Conservation (phyloP, 495 filamentous ascomycete species). For the Gamarada debralockiae region DNA sequence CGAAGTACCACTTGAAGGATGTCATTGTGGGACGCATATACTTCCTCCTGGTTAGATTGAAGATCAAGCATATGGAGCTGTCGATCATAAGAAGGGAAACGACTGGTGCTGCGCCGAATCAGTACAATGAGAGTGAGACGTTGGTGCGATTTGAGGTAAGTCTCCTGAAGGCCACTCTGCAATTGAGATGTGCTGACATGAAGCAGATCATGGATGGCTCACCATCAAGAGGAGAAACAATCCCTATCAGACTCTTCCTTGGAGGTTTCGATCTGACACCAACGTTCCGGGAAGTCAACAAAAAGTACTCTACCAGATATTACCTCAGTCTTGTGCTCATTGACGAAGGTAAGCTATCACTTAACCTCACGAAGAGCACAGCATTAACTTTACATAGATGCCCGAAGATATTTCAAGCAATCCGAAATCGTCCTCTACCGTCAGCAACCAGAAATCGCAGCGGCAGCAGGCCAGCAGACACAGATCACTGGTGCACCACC, state of each 20-base stretch:
- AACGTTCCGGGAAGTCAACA: conserved; percentile 99
- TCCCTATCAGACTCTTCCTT: conserved; percentile 95
- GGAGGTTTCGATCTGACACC: conserved; percentile 97
- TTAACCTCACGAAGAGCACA: not conserved
- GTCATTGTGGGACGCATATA: conserved; percentile 99
- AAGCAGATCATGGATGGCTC: conserved; percentile 98
- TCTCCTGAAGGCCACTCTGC: not conserved
- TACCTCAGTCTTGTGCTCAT: conserved; percentile 96
- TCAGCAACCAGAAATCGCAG: conserved; percentile 72
- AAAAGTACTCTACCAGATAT: conserved; percentile 98
- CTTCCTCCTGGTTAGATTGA: conserved; percentile 94
- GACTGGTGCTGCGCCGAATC: conserved; percentile 97
- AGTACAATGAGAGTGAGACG: conserved; percentile 99
- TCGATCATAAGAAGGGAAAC: conserved; percentile 97
- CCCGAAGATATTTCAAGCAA: conserved; percentile 97
- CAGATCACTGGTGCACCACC: conserved; percentile 25
- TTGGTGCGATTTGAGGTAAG: conserved; percentile 93
- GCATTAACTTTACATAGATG: conserved; percentile 55
- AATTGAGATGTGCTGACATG: conserved; percentile 5
- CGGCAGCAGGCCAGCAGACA: conserved; percentile 26
- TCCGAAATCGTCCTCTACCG: conserved; percentile 97
- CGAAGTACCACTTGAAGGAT: conserved; percentile 98
- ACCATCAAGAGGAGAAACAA: conserved; percentile 94
- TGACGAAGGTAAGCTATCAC: conserved; percentile 67
- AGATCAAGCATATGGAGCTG: conserved; percentile 99